These are phyloP conservation scores for Taphrina deformans DNA, from an alignment of 1,139 yeast species.

Conservation along the genomic window DNA sequence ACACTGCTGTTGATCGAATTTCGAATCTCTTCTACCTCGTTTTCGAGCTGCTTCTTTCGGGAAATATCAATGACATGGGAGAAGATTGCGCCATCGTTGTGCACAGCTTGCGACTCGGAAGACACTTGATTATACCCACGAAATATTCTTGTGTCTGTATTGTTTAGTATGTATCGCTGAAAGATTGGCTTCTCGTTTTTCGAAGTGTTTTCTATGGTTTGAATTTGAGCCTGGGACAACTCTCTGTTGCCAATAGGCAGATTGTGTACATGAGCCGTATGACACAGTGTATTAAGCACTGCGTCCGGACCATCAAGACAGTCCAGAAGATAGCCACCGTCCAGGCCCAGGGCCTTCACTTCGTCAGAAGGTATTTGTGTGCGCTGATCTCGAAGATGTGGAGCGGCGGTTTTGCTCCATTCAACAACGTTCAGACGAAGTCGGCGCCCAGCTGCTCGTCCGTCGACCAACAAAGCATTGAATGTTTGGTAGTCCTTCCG, in stretches of 20 bases:
- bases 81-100: constrained; percentile 18
- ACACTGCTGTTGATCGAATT: background rate
- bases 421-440: constrained; percentile 54
- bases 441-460: constrained; percentile 40
- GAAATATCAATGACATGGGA: background rate
- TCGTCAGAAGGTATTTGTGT: constrained; percentile 47
- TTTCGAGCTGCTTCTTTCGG: background rate
- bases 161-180: constrained; percentile 14
- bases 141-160: constrained; percentile 13
- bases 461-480: constrained; percentile 49
- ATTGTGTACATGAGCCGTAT: constrained; percentile 48
- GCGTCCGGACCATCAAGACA: constrained; percentile 69
- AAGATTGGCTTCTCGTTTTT: background rate
- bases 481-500: constrained; percentile 52
- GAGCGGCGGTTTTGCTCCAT: constrained; percentile 42
- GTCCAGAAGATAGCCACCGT: constrained; percentile 70
- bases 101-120: constrained; percentile 17
- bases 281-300: constrained; percentile 75
- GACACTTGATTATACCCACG: constrained; percentile 17
- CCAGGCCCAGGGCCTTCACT: constrained; percentile 64
- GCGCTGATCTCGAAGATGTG: constrained; percentile 40
- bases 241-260: constrained; percentile 5
- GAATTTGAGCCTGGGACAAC: constrained; percentile 8
- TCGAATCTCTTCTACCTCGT: constrained; percentile 14
- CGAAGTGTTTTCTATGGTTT: background rate